phyloP scores from a whole-genome alignment of 2,329 filamentous ascomycete species.

The Hypomyces rosellus region DNA sequence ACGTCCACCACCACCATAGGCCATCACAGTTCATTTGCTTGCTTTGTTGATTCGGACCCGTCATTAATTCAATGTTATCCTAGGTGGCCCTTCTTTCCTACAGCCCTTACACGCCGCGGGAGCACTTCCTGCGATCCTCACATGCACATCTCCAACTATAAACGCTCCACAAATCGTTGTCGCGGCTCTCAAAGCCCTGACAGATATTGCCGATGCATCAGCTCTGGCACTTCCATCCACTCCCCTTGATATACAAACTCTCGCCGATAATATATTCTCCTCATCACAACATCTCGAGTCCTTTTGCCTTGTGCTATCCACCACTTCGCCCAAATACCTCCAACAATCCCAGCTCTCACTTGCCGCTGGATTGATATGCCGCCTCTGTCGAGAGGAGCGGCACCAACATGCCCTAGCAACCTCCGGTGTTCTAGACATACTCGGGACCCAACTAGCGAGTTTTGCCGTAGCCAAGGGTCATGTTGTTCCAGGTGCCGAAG shows the following conservation, averaged over 20 bases:
- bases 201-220: constrained; percentile 62
- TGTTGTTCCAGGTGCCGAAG: constrained; percentile 59
- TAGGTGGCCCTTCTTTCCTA: constrained; percentile 76
- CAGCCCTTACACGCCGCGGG: constrained; percentile 63
- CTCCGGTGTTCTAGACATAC: constrained; percentile 67
- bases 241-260: constrained; percentile 40
- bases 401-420: constrained; percentile 68
- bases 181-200: constrained; percentile 67
- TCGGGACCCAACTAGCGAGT: constrained; percentile 66
- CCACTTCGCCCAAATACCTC: constrained; percentile 44
- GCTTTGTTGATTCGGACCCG: not conserved
- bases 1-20: constrained; percentile 28
- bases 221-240: constrained; percentile 46
- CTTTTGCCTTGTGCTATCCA: constrained; percentile 59
- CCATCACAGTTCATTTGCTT: not conserved
- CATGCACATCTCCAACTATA: constrained; percentile 59
- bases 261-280: constrained; percentile 62
- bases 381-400: constrained; percentile 59
- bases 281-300: constrained; percentile 52
- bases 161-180: constrained; percentile 62
- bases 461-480: constrained; percentile 63
- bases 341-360: constrained; percentile 57
- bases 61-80: not conserved
- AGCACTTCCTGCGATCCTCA: constrained; percentile 63
- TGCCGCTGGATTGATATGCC: constrained; percentile 49